phyloP scores from a whole-genome alignment of 441 rosid species.

The Aleurites moluccanus region DNA sequence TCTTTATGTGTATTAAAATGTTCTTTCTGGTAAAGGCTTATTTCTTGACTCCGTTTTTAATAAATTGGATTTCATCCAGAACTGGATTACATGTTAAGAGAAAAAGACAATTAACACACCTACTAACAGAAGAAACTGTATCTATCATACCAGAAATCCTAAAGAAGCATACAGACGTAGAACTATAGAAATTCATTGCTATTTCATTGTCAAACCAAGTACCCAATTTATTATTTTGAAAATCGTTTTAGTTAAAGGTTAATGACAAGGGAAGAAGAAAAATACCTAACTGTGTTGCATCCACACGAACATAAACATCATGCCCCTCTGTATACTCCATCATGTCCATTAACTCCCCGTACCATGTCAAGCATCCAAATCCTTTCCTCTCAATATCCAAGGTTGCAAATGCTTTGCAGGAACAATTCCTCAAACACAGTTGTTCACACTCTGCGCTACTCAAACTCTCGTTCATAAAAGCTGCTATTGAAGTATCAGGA shows the following conservation, averaged over 20 bases:
- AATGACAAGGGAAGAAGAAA: constrained; percentile 4
- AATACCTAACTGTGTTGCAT: constrained; percentile 27
- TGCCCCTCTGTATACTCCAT: constrained; percentile 3
- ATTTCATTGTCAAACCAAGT: background rate
- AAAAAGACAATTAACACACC: background rate
- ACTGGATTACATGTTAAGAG: background rate
- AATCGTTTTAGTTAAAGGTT: background rate
- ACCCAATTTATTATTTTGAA: background rate
- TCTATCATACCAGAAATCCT: background rate
- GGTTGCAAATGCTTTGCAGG: constrained; percentile 28
- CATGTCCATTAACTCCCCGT: constrained; percentile 25
- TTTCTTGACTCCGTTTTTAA: background rate
- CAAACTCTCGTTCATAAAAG: constrained; percentile 10
- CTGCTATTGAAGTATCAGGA: constrained; percentile 29
- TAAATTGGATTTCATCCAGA: background rate
- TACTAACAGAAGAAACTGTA: background rate
- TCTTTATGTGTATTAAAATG: background rate
- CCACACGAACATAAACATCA: constrained; percentile 25
- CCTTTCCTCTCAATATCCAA: constrained; percentile 18
- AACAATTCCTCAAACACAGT: constrained; percentile 32
- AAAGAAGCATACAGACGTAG: background rate
- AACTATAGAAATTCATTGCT: background rate
- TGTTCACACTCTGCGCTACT: constrained; percentile 22
- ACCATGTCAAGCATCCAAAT: constrained; percentile 31
- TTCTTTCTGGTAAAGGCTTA: background rate